Conservation (phyloP, 176 grass and related monocot species). For the Pontederia crassipes region DNA sequence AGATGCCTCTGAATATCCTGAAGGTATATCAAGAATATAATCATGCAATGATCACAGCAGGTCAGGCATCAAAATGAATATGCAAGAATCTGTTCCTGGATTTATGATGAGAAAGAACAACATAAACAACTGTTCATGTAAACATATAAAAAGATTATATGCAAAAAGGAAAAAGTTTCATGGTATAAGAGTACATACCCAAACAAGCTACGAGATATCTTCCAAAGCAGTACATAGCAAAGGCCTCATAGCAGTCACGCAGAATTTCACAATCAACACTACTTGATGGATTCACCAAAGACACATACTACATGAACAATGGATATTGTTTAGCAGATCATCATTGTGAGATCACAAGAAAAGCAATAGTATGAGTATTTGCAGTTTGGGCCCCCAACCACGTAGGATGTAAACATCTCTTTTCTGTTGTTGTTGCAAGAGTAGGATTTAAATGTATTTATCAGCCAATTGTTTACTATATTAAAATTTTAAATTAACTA, state of each 20-base stretch:
- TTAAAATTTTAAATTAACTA: neutral
- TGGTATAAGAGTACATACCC: slow-evolving; percentile 33
- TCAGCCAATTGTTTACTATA: too few species aligned
- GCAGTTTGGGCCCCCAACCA: neutral
- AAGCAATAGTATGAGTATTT: neutral
- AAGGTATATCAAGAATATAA: too few species aligned
- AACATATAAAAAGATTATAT: slow-evolving; percentile 1
- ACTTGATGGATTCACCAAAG: slow-evolving; percentile 67
- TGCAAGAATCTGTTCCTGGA: too few species aligned
- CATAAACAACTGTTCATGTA: neutral
- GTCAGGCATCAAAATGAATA: too few species aligned
- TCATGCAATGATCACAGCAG: too few species aligned
- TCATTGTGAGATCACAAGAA: neutral
- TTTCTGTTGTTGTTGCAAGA: too few species aligned
- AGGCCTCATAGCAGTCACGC: slow-evolving; percentile 81
- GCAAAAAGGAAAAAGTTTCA: neutral
- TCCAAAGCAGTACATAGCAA: slow-evolving; percentile 97
- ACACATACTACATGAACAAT: slow-evolving; percentile 52
- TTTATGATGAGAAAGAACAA: neutral
- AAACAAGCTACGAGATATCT: slow-evolving; percentile 92
- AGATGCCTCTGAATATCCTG: too few species aligned
- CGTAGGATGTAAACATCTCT: too few species aligned
- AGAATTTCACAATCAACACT: slow-evolving; percentile 82
- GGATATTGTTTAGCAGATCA: neutral
- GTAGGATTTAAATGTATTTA: too few species aligned